Percentiles rank a stretch among this genome's conserved stretches.
Conservation (phyloP, 2,329 filamentous ascomycete genomes). For the Fusarium guadeloupense region DNA sequence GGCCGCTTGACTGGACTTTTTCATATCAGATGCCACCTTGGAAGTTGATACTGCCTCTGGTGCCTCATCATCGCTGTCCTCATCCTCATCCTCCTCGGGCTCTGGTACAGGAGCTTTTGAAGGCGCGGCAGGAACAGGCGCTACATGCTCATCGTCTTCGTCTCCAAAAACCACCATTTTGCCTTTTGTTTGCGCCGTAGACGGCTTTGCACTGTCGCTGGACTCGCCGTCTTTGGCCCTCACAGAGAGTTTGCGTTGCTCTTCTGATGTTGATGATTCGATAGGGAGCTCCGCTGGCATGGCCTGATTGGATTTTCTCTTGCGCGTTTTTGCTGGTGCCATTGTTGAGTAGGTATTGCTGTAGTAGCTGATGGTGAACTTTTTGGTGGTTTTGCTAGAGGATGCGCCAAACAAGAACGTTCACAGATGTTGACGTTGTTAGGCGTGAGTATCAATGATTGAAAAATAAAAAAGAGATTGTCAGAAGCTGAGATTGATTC, state of each 20-base stretch:
- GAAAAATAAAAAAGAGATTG: neutral
- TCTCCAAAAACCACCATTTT: slow-evolving; percentile 50
- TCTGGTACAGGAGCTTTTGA: slow-evolving; percentile 25
- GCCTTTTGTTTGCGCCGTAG: slow-evolving; percentile 31
- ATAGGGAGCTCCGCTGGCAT: slow-evolving; percentile 12
- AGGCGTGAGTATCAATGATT: neutral
- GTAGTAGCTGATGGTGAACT: slow-evolving; percentile 4
- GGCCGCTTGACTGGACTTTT: slow-evolving; percentile 57
- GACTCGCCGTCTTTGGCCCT: slow-evolving; percentile 47
- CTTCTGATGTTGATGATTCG: slow-evolving; percentile 19
- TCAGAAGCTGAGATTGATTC: no score
- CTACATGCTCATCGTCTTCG: slow-evolving; percentile 42
- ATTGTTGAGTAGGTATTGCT: slow-evolving; percentile 29
- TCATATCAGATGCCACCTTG: slow-evolving; percentile 57
- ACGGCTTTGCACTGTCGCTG: neutral
- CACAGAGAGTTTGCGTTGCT: slow-evolving; percentile 47
- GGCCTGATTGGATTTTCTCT: slow-evolving; percentile 44
- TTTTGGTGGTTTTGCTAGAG: neutral
- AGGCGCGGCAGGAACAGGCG: slow-evolving; percentile 7
- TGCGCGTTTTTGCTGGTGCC: slow-evolving; percentile 42
- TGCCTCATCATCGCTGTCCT: slow-evolving; percentile 62
- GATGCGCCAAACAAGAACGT: neutral
- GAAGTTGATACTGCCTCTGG: slow-evolving; percentile 67
- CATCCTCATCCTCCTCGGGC: slow-evolving; percentile 48
- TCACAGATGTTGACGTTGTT: neutral